Evolutionary conservation across 2,329 filamentous ascomycete genomes (phyloP).

Genomic region (Sporothrix sp.): DNA sequence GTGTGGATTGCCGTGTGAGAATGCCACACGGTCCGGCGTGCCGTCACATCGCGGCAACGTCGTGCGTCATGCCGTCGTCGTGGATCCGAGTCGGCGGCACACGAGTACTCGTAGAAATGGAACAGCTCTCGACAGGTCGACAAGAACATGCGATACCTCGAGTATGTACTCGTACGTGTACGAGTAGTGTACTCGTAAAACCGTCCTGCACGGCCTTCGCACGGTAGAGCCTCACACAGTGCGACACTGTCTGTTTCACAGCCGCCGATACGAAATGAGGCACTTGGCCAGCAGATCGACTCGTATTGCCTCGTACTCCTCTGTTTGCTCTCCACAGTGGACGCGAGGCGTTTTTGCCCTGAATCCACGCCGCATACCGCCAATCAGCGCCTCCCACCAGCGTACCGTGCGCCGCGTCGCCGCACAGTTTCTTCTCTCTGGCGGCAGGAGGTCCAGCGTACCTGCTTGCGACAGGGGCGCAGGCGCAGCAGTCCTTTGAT

Average conservation of each 20-base stretch:
- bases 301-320: too few relatives aligned
- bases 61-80: too few relatives aligned
- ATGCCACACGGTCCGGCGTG: too few relatives aligned
- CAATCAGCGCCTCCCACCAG: not conserved
- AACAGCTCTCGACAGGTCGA: too few relatives aligned
- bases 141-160: too few relatives aligned
- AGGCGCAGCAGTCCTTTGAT: not conserved
- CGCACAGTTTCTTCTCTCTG: not conserved
- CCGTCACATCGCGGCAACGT: too few relatives aligned
- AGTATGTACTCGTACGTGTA: too few relatives aligned
- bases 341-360: slow-evolving; percentile 11
- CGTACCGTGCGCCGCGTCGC: not conserved
- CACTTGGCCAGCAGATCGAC: too few relatives aligned
- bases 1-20: not conserved
- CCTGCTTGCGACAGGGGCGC: not conserved
- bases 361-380: too few relatives aligned
- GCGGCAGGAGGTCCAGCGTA: not conserved
- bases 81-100: too few relatives aligned
- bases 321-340: slow-evolving; percentile 5
- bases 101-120: too few relatives aligned
- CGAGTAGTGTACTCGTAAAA: too few relatives aligned
- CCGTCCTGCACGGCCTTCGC: not conserved
- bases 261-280: slow-evolving; percentile 6
- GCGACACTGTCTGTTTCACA: slow-evolving; percentile 6
- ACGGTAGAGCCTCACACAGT: not conserved